Evolutionary conservation across 768 basidiomycete species (phyloP), one percentile per base, ranked within the genome.

Genomic region (Trametes villosa): DNA sequence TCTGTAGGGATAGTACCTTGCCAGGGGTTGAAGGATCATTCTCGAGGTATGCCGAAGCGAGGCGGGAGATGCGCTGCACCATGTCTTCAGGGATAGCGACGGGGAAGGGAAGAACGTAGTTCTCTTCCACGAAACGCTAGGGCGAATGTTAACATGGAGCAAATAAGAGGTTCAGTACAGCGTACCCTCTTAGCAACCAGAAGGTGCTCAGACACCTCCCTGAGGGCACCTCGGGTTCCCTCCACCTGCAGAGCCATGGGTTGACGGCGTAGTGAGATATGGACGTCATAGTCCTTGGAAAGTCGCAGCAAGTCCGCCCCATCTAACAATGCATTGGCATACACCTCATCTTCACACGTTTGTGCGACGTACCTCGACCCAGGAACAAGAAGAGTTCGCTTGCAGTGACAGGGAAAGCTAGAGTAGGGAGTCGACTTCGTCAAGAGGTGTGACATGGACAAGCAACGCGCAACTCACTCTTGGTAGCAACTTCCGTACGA

Each of bases 301-400:
- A 91, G 61, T 24, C 81, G 76, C 57, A 87, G 71, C 31, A 89
- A 76, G 67, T 91, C 79, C 40, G 77, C 73, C 34, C 90, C 90
- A 70, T 91, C 91, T 91, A 42, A 27, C 36, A 48, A 13, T 7
- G 40, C 66, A 49, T 38, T n/a, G 30, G 64, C 12, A 30, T 56
- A 57, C 26, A 31, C n/a, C 17, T 8, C 36, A 17, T 34, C 12
- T 9, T 8, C 24, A 0, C 20, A 29, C 18, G 7, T 8, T 34
- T 41, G 9, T 24, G 22, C 15, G 13, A 44, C 3, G 15, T 38
- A 88, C 91, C 87, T 81, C 81, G 86, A 40, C 90, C 90, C 62
- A 93, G 79, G 30, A 92, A 78, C 30, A 92, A 69, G 69, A 92
- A 90, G 7, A 90, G 78, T 65, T 89, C 80, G 50, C 78, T 80